phyloP scores from a whole-genome alignment of 2,329 filamentous ascomycete species.

The Epicoccum nigrum region DNA sequence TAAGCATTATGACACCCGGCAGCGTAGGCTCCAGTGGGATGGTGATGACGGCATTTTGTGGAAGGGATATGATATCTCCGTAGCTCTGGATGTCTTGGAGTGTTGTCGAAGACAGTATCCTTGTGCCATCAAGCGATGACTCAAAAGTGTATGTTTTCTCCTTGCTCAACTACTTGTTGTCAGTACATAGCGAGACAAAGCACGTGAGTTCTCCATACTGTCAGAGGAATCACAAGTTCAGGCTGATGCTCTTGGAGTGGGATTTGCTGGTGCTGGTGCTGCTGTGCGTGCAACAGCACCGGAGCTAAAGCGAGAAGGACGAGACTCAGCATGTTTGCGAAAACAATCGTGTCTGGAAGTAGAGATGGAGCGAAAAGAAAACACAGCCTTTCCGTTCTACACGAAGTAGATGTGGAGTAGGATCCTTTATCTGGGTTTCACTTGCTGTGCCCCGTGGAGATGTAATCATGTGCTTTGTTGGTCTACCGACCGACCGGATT shows the following conservation, averaged over 20 bases:
- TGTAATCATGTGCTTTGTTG: neutral
- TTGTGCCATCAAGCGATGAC: neutral
- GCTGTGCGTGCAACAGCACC: constrained; percentile 5
- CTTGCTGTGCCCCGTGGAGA: constrained; percentile 14
- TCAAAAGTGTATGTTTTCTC: constrained; percentile 1
- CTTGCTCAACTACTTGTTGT: neutral
- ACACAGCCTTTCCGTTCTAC: neutral
- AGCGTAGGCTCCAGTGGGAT: constrained; percentile 6
- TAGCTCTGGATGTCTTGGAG: constrained; percentile 2
- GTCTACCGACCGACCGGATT: neutral
- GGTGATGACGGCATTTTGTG: constrained; percentile 4
- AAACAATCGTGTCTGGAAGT: neutral
- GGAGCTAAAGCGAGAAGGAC: constrained; percentile 1
- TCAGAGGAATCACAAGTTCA: constrained; percentile 1
- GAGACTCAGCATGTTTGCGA: constrained; percentile 1
- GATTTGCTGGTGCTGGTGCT: constrained; percentile 7
- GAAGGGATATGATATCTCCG: neutral
- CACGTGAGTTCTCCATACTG: neutral
- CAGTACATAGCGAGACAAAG: neutral
- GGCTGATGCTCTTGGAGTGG: constrained; percentile 6
- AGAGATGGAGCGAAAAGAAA: no score
- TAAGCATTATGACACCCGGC: constrained; percentile 3
- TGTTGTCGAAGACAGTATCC: neutral
- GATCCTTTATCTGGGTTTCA: constrained; percentile 16
- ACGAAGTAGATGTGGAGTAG: neutral